Evolutionary conservation across 345 rosid species (phyloP), one percentile per base, ranked within the genome.

Genomic region (Acer saccharum): DNA sequence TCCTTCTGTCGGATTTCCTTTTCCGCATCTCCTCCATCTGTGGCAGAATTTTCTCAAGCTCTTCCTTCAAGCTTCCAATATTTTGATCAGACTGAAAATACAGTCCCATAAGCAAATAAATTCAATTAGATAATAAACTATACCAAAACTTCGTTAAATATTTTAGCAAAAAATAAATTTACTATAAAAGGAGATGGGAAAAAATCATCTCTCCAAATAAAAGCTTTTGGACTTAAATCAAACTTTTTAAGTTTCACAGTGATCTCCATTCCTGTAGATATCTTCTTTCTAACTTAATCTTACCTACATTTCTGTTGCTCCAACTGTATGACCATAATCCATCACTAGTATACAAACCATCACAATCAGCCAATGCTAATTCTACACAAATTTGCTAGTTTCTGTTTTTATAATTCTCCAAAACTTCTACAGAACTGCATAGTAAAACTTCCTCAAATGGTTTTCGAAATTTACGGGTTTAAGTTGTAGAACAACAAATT

Each of bases 1-100:
- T 86, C 82, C 91, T 91, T 86, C 99, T 86, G 60, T 97, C 98
- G 1, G 39, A 29, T 85, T 88, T 90, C 86, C 92, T 88, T 82
- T 90, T 93, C 70, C 79, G 85, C 98, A 97, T 91, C 86, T 93
- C 99, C 85, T 94, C 98, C 75, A 97, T 69, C 66, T 90, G 96
- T 41, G 98, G 98, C 79, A 93, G 86, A 79, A 90, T 89, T 76
- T 14, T 90, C 58, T 68, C 77, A 54, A 94, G 93, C 85, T 97
- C 99, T 79, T 89, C 93, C 79, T 92, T 94, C 87, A 97, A 88
- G 85, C 96, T 94, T 81, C 86, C 94, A 75, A 71, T 79, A 78
- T 71, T 90, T 87, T 89, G 96, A 77, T 97, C 98, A 75, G 88
- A 76, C 99, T 94, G 84, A 80, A 78, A 79, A 61, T 73, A 32